These are phyloP conservation scores for Aspergillus quadrilineatus DNA, from an alignment of 2,329 filamentous ascomycete genomes.

Conservation along the genomic window DNA sequence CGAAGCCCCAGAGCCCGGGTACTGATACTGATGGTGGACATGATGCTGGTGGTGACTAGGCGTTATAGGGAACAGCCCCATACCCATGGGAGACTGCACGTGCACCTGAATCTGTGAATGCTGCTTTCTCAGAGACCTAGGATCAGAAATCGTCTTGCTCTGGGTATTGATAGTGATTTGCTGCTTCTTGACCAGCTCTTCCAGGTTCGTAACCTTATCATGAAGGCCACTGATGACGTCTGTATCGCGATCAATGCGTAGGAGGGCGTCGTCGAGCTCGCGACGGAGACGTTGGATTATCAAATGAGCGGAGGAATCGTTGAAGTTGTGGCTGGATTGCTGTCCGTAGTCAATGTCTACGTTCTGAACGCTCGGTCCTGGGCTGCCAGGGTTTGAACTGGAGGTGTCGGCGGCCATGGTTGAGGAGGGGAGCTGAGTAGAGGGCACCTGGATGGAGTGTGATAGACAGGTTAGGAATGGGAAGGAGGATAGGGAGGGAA, in stretches of 20 bases:
- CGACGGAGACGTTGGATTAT: conserved; percentile 10
- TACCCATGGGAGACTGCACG: conserved; percentile 7
- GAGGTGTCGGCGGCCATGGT: neutral
- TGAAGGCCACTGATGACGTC: conserved; percentile 12
- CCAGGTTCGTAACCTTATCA: conserved; percentile 19
- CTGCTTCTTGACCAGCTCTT: conserved; percentile 23
- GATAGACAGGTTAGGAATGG: neutral
- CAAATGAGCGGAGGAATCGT: neutral
- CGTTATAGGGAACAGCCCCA: conserved; percentile 12
- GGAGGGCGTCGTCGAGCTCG: conserved; percentile 13
- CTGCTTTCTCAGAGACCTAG: conserved; percentile 14
- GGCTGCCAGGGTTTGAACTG: conserved; percentile 1
- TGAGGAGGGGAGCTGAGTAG: neutral
- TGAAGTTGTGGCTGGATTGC: neutral
- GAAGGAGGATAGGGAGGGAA: neutral
- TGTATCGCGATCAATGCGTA: conserved; percentile 9
- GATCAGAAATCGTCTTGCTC: conserved; percentile 30
- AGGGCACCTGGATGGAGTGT: neutral
- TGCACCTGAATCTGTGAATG: conserved; percentile 6
- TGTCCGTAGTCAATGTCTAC: neutral
- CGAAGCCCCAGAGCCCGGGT: neutral
- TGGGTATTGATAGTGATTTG: conserved; percentile 27
- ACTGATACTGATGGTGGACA: neutral
- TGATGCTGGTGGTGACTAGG: conserved; percentile 10
- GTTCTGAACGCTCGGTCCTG: neutral